Evolutionary conservation across 2,329 filamentous ascomycete species (phyloP).

Genomic region (Xylariomycetidae sp.): DNA sequence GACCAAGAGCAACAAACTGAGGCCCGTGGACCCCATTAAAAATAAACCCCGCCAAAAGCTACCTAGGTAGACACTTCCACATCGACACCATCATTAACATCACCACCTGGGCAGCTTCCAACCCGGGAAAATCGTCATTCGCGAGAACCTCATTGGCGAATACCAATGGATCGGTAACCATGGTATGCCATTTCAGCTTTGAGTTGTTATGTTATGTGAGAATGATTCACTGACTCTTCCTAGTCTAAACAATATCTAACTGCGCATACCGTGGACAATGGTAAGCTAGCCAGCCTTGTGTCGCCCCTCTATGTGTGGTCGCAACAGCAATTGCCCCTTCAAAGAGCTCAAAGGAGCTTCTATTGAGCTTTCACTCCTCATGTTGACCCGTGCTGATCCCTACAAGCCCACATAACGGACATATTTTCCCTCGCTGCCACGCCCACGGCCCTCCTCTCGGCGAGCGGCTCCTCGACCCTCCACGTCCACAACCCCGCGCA

Average conservation of each 20-base stretch:
- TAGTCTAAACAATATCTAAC: constrained; percentile 99
- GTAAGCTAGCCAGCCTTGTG: constrained; percentile 46
- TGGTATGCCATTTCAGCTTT: constrained; percentile 35
- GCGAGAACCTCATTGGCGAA: too few species aligned
- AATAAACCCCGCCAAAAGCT: too few species aligned
- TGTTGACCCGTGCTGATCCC: too few species aligned
- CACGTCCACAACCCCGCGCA: constrained; percentile 73
- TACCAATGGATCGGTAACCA: constrained; percentile 34
- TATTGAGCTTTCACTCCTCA: too few species aligned
- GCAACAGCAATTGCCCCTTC: too few species aligned
- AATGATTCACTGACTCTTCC: constrained; percentile 3
- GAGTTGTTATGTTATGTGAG: too few species aligned
- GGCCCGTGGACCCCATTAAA: too few species aligned
- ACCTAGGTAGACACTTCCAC: too few species aligned
- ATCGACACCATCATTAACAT: constrained; percentile 19
- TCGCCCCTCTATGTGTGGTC: too few species aligned
- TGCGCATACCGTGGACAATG: constrained; percentile 83
- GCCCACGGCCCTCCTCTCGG: constrained; percentile 69
- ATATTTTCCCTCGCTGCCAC: constrained; percentile 82
- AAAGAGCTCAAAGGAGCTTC: too few species aligned
- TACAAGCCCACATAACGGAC: constrained; percentile 78
- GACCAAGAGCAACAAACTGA: too few species aligned
- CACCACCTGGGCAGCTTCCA: constrained; percentile 13
- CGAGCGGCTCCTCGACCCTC: constrained; percentile 77
- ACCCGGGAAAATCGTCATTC: too few species aligned